Percentiles rank a stretch among this genome's conserved stretches.
Evolutionary conservation across 495 filamentous ascomycete species (phyloP).

Genomic region (Chlorociboria aeruginascens): DNA sequence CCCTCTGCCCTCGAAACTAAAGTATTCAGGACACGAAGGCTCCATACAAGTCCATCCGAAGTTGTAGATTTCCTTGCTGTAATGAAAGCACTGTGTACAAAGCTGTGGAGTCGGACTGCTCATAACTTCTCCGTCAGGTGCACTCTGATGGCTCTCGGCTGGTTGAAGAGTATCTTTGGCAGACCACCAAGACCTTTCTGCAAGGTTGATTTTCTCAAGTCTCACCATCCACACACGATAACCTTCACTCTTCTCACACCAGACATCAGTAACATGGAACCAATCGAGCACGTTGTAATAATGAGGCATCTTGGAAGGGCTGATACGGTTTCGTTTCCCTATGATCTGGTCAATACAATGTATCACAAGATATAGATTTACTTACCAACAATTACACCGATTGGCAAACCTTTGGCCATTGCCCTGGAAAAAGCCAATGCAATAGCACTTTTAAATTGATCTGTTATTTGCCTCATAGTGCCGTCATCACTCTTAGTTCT

Average conservation of each 20-base stretch:
- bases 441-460: constrained; percentile 28
- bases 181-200: constrained; percentile 58
- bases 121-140: neutral
- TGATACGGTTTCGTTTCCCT: constrained; percentile 40
- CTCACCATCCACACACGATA: constrained; percentile 42
- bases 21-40: constrained; percentile 43
- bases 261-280: constrained; percentile 62
- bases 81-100: constrained; percentile 17
- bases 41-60: constrained; percentile 63
- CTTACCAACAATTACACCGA: constrained; percentile 50
- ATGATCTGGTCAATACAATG: constrained; percentile 6
- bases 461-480: constrained; percentile 27
- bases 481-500: constrained; percentile 26
- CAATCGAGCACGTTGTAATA: constrained; percentile 60
- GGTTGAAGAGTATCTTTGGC: constrained; percentile 20
- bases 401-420: constrained; percentile 24
- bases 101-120: neutral
- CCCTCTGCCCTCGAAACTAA: constrained; percentile 26
- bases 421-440: constrained; percentile 28
- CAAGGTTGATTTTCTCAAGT: constrained; percentile 56
- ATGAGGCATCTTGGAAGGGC: constrained; percentile 44
- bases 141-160: neutral
- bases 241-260: constrained; percentile 45
- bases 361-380: neutral
- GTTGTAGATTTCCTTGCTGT: constrained; percentile 28